Percentiles rank a stretch among this genome's conserved stretches.
Evolutionary conservation across 139 green algal species (phyloP).

Genomic region (Gonium pectorale): DNA sequence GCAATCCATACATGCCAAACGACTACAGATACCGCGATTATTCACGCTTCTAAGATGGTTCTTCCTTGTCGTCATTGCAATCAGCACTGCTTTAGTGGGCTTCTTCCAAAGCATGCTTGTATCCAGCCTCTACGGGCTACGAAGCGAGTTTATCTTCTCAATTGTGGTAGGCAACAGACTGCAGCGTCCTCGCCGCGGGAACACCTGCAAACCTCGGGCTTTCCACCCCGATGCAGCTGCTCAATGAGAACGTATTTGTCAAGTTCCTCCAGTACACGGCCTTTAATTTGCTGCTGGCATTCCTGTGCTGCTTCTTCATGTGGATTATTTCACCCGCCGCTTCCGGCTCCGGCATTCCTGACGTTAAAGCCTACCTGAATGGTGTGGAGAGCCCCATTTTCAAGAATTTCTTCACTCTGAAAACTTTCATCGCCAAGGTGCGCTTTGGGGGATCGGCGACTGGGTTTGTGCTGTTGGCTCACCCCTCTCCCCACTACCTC

Average conservation of each 20-base stretch:
- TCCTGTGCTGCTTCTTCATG: constrained; percentile 56
- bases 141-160: constrained; percentile 48
- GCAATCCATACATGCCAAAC: constrained; percentile 5
- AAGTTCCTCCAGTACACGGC: constrained; percentile 62
- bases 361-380: constrained; percentile 75
- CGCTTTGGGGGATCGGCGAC: too few species aligned
- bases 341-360: constrained; percentile 69
- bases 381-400: constrained; percentile 65
- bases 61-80: constrained; percentile 59
- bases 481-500: too few species aligned
- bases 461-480: too few species aligned
- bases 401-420: constrained; percentile 69
- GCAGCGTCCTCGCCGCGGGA: neutral
- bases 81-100: constrained; percentile 62
- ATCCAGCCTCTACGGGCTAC: constrained; percentile 60
- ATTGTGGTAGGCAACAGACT: constrained; percentile 60
- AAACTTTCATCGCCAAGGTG: constrained; percentile 72
- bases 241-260: constrained; percentile 44
- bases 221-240: constrained; percentile 27
- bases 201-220: neutral
- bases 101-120: constrained; percentile 71
- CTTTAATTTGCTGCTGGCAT: constrained; percentile 66
- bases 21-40: constrained; percentile 40
- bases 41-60: constrained; percentile 58
- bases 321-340: constrained; percentile 67